These are phyloP conservation scores for Chrysoporthe cubensis DNA, from an alignment of 2,329 filamentous ascomycete genomes.

Conservation along the genomic window DNA sequence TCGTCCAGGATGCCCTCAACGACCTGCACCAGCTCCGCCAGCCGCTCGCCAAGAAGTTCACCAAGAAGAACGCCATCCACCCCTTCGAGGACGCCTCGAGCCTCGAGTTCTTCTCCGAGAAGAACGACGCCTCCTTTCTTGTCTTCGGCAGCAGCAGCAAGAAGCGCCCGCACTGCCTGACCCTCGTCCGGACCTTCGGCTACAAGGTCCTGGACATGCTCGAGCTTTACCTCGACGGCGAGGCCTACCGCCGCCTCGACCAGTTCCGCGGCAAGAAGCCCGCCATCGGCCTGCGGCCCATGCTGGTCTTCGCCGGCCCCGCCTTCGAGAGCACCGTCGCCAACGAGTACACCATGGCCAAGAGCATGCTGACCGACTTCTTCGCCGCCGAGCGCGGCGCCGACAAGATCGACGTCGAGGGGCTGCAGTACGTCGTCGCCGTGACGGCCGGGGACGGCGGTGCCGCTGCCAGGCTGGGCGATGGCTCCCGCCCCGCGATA, in stretches of 20 bases:
- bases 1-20: conserved; percentile 80
- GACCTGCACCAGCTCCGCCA: conserved; percentile 86
- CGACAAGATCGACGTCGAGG: conserved; percentile 89
- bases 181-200: conserved; percentile 79
- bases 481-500: conserved; percentile 56
- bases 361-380: conserved; percentile 86
- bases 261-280: conserved; percentile 80
- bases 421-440: conserved; percentile 86
- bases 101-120: conserved; percentile 93
- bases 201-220: conserved; percentile 94
- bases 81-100: conserved; percentile 90
- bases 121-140: conserved; percentile 89
- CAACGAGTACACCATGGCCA: conserved; percentile 82
- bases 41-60: conserved; percentile 86
- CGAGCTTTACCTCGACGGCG: conserved; percentile 81
- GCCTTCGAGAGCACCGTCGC: conserved; percentile 82
- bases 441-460: conserved; percentile 72
- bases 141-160: conserved; percentile 86
- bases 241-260: conserved; percentile 68
- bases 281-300: conserved; percentile 81
- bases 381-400: conserved; percentile 80
- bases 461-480: conserved; percentile 42
- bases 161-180: conserved; percentile 92
- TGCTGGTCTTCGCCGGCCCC: conserved; percentile 89
- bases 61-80: conserved; percentile 94